phyloP scores from a whole-genome alignment of 2,329 filamentous ascomycete genomes.

The Aaosphaeria pasadenensis region DNA sequence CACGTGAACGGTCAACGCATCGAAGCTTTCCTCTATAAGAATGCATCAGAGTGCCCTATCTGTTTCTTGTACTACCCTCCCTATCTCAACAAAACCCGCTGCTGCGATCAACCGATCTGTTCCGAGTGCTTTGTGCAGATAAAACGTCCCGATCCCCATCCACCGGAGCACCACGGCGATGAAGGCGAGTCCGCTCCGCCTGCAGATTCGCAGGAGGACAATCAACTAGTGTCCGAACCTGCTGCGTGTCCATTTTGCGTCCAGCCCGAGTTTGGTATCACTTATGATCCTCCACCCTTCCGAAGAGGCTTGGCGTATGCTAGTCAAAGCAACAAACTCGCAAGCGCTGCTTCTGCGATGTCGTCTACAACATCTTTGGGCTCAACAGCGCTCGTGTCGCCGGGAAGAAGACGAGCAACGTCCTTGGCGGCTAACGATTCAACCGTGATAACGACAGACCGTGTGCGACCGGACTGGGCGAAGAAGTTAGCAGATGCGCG shows the following conservation, averaged over 20 bases:
- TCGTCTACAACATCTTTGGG: constrained; percentile 81
- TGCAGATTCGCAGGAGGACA: constrained; percentile 50
- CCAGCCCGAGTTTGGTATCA: constrained; percentile 93
- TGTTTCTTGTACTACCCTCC: constrained; percentile 96
- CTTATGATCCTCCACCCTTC: constrained; percentile 86
- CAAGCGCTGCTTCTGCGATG: constrained; percentile 65
- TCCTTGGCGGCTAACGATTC: constrained; percentile 80
- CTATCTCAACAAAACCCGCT: constrained; percentile 89
- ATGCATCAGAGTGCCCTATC: constrained; percentile 87
- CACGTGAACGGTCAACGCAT: constrained; percentile 93
- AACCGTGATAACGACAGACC: constrained; percentile 87
- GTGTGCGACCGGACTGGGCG: constrained; percentile 90
- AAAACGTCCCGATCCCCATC: constrained; percentile 87
- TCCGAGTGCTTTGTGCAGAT: constrained; percentile 99
- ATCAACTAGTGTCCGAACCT: constrained; percentile 81
- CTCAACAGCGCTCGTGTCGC: constrained; percentile 48
- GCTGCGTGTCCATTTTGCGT: constrained; percentile 94
- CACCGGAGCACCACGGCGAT: constrained; percentile 68
- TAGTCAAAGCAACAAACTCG: constrained; percentile 51
- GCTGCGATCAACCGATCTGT: constrained; percentile 94
- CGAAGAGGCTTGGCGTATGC: constrained; percentile 76
- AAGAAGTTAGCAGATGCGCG: constrained; percentile 83
- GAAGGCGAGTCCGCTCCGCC: constrained; percentile 36
- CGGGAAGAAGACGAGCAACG: constrained; percentile 56
- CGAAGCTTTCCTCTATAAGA: constrained; percentile 91